These are phyloP conservation scores for Cylindricascospora bacillispora DNA, from an alignment of 1,139 yeast genomes.

Conservation along the genomic window DNA sequence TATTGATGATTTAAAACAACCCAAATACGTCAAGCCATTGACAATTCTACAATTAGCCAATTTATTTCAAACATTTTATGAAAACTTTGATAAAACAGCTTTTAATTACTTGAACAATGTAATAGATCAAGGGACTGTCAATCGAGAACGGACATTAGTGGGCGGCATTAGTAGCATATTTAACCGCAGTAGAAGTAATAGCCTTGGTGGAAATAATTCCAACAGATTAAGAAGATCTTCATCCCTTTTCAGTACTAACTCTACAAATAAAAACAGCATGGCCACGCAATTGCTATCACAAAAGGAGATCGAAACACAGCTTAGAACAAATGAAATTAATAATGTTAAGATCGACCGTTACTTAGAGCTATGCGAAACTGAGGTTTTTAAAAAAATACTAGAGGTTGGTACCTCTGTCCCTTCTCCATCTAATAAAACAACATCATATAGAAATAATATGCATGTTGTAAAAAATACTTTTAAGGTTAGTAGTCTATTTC, in stretches of 20 bases:
- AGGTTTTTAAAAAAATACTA: constrained; percentile 17
- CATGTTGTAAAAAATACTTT: constrained; percentile 6
- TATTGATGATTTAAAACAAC: constrained; percentile 39
- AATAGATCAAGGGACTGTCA: constrained; percentile 3
- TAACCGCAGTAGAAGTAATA: constrained; percentile 25
- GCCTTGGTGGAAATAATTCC: constrained; percentile 10
- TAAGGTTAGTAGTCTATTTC: constrained; percentile 16
- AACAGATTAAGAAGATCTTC: constrained; percentile 17
- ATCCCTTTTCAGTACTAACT: constrained; percentile 19
- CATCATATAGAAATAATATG: constrained; percentile 4
- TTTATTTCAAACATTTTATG: constrained; percentile 42
- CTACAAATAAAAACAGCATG: constrained; percentile 8
- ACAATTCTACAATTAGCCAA: constrained; percentile 39
- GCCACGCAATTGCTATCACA: constrained; percentile 19
- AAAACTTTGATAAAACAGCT: constrained; percentile 19
- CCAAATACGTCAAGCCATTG: constrained; percentile 42
- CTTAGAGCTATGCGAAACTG: constrained; percentile 23
- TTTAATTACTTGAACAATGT: constrained; percentile 14
- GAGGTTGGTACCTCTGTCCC: constrained; percentile 24
- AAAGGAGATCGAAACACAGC: constrained; percentile 20
- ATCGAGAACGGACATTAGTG: constrained; percentile 17
- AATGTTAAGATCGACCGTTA: constrained; percentile 20
- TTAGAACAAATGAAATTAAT: constrained; percentile 15
- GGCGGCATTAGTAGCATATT: constrained; percentile 26
- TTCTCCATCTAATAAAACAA: constrained; percentile 1